These are phyloP conservation scores for Porcisia hertigi DNA, from an alignment of 208 protist species.

Conservation along the genomic window DNA sequence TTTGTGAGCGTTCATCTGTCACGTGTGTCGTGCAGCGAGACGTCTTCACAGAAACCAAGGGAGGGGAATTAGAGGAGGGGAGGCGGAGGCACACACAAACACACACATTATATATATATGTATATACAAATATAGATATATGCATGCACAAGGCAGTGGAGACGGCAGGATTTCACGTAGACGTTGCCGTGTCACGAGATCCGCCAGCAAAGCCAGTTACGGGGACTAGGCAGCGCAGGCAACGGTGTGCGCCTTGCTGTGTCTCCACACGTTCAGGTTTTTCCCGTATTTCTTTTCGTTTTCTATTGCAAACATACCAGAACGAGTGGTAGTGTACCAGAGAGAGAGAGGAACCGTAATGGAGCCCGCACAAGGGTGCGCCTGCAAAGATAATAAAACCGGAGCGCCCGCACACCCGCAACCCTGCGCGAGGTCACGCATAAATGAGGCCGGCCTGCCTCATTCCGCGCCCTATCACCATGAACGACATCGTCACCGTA, in stretches of 20 bases:
- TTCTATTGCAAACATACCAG: not conserved
- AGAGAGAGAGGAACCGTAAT: not conserved
- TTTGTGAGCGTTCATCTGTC: too few species aligned
- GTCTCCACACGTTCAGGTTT: not conserved
- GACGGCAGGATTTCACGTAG: not conserved
- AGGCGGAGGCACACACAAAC: not conserved
- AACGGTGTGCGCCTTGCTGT: not conserved
- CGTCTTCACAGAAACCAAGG: not conserved
- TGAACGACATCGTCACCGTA: constrained; percentile 69
- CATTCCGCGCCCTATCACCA: constrained; percentile 77
- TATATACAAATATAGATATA: not conserved
- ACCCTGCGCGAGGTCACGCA: not conserved
- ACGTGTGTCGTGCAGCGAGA: too few species aligned
- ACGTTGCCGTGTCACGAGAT: not conserved
- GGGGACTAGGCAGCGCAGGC: not conserved
- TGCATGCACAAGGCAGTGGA: not conserved
- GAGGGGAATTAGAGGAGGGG: not conserved
- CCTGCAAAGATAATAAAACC: not conserved
- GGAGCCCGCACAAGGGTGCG: too few species aligned
- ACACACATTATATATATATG: not conserved
- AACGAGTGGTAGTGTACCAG: not conserved
- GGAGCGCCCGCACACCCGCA: not conserved
- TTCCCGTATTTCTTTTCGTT: not conserved
- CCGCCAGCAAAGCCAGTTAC: not conserved
- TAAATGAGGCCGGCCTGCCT: constrained; percentile 44